These are phyloP conservation scores for Nothopassalora personata DNA, from an alignment of 2,329 filamentous ascomycete genomes.

Conservation along the genomic window DNA sequence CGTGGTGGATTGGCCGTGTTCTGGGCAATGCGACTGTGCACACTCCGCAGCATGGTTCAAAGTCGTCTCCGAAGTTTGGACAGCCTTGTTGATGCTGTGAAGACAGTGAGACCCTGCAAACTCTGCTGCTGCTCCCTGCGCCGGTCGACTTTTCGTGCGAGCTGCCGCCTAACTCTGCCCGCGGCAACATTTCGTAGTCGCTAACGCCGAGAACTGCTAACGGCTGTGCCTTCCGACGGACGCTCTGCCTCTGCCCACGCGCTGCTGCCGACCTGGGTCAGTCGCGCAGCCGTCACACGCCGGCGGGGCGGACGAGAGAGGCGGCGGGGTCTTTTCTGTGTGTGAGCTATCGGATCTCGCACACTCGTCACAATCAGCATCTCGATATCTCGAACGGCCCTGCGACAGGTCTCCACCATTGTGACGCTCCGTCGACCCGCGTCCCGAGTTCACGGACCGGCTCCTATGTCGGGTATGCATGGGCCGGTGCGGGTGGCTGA, in stretches of 20 bases:
- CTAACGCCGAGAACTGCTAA: not conserved
- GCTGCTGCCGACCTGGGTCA: not conserved
- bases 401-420: not conserved
- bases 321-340: not conserved
- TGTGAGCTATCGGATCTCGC: not conserved
- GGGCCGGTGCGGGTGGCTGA: slow-evolving; percentile 3
- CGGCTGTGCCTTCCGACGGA: slow-evolving; percentile 2
- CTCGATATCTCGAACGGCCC: not conserved
- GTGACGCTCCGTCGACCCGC: slow-evolving; percentile 9
- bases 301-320: not conserved
- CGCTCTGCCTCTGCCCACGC: not conserved
- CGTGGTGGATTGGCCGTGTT: not conserved
- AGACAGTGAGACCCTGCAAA: not conserved
- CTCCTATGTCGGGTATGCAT: slow-evolving; percentile 12
- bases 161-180: slow-evolving; percentile 1
- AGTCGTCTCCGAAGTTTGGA: not conserved
- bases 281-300: not conserved
- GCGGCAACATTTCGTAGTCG: not conserved
- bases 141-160: not conserved
- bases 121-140: no score
- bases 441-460: slow-evolving; percentile 9
- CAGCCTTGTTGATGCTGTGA: not conserved
- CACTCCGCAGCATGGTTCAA: not conserved
- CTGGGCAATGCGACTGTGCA: not conserved
- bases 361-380: not conserved